Evolutionary conservation across 2,329 filamentous ascomycete genomes (phyloP).

Genomic region (Xylaria sp.): DNA sequence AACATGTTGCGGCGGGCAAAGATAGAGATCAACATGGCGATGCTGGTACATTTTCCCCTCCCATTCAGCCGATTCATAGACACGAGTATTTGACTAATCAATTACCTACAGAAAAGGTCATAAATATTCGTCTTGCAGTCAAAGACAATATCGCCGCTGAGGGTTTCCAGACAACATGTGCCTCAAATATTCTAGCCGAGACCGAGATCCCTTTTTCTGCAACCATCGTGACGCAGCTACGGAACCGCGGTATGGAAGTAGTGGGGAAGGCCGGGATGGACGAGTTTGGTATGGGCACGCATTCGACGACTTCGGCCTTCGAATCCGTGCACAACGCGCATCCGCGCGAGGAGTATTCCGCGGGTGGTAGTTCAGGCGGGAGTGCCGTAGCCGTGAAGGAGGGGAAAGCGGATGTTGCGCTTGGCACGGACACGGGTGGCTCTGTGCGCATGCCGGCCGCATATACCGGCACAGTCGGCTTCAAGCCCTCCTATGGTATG

Average conservation of each 20-base stretch:
- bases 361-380: slow-evolving; percentile 91
- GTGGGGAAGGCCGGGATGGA: slow-evolving; percentile 92
- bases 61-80: not conserved
- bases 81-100: not conserved
- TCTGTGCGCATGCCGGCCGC: slow-evolving; percentile 88
- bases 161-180: slow-evolving; percentile 80
- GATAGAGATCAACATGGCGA: not conserved
- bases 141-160: slow-evolving; percentile 82
- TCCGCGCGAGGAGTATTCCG: slow-evolving; percentile 60
- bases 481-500: slow-evolving; percentile 92
- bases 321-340: slow-evolving; percentile 70
- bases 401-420: slow-evolving; percentile 67
- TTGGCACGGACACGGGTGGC: slow-evolving; percentile 94
- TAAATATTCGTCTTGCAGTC: slow-evolving; percentile 61
- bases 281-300: slow-evolving; percentile 95
- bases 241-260: slow-evolving; percentile 68
- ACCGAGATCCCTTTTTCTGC: slow-evolving; percentile 84
- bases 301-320: slow-evolving; percentile 74
- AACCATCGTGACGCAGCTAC: slow-evolving; percentile 78
- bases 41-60: slow-evolving; percentile 10
- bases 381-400: slow-evolving; percentile 85
- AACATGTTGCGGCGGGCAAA: slow-evolving; percentile 27
- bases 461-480: slow-evolving; percentile 84
- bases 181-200: slow-evolving; percentile 75
- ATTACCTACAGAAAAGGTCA: not conserved